These are phyloP conservation scores for Seiridium unicorne DNA, from an alignment of 2,329 filamentous ascomycete genomes.

Conservation along the genomic window DNA sequence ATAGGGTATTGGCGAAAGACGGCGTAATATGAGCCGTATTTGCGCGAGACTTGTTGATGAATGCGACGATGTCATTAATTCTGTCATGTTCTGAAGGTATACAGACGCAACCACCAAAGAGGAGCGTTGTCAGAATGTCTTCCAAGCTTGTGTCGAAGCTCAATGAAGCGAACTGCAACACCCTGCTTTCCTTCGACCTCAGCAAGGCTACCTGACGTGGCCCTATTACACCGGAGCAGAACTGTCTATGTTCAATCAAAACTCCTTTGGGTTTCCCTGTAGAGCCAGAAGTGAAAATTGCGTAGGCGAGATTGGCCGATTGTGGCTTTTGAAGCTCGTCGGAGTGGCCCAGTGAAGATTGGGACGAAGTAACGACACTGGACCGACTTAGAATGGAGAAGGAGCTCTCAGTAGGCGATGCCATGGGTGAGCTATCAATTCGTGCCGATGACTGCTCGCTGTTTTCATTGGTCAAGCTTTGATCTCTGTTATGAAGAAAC, in stretches of 20 bases:
- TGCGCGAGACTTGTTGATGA: neutral
- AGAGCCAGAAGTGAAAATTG: neutral
- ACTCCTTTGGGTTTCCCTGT: neutral
- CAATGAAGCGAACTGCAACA: neutral
- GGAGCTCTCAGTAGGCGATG: no score
- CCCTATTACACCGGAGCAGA: neutral
- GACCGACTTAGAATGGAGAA: no score
- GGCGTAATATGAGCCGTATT: neutral
- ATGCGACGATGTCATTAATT: neutral
- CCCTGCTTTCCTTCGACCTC: neutral
- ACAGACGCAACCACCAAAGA: neutral
- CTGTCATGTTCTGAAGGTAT: neutral
- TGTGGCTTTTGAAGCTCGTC: no score
- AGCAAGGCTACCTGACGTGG: slow-evolving; percentile 20
- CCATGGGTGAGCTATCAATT: no score
- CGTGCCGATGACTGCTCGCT: no score
- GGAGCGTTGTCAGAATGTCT: neutral
- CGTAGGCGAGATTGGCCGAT: neutral
- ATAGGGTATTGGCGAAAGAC: neutral
- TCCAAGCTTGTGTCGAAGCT: neutral
- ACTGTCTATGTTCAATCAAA: neutral
- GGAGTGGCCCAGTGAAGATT: neutral
- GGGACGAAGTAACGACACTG: neutral
- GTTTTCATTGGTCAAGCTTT: no score
- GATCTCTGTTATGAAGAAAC: no score